A percentile compares a stretch with the other conserved stretches of the same genome.
Evolutionary conservation across 1,139 yeast species (phyloP).

Genomic region (Pichia cactophila): DNA sequence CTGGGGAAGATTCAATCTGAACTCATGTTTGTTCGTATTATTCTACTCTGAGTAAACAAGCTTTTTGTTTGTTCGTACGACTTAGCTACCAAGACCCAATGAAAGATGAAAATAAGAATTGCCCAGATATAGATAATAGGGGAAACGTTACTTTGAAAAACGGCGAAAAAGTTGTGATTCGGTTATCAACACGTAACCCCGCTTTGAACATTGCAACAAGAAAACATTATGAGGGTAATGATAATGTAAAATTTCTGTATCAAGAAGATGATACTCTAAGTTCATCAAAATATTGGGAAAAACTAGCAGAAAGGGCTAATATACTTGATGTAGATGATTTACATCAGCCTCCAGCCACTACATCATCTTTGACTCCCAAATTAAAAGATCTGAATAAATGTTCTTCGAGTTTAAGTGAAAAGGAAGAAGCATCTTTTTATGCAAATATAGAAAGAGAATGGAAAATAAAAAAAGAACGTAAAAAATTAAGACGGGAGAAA

Average conservation of each 20-base stretch:
- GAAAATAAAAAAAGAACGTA: conserved; percentile 16
- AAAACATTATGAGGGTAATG: conserved; percentile 16
- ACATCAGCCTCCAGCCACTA: neutral
- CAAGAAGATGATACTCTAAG: conserved; percentile 14
- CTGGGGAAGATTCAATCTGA: too few relatives aligned
- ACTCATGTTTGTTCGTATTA: too few relatives aligned
- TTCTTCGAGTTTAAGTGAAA: conserved; percentile 18
- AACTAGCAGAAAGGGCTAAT: conserved; percentile 24
- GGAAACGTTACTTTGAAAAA: neutral
- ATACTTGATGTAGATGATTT: conserved; percentile 8
- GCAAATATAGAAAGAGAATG: conserved; percentile 22
- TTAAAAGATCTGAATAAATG: conserved; percentile 10
- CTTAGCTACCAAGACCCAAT: neutral
- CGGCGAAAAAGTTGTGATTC: conserved; percentile 3
- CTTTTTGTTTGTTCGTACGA: too few relatives aligned
- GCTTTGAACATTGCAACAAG: conserved; percentile 15
- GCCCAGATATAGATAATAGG: too few relatives aligned
- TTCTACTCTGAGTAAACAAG: too few relatives aligned
- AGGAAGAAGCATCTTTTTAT: conserved; percentile 23
- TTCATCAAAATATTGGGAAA: conserved; percentile 21
- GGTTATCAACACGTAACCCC: conserved; percentile 11
- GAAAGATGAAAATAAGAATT: neutral
- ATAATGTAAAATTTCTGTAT: conserved; percentile 13
- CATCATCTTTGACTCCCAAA: conserved; percentile 1
- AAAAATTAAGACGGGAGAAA: conserved; percentile 12